Evolutionary conservation across 495 filamentous ascomycete genomes (phyloP).

Genomic region (Trichoderma parareesei): DNA sequence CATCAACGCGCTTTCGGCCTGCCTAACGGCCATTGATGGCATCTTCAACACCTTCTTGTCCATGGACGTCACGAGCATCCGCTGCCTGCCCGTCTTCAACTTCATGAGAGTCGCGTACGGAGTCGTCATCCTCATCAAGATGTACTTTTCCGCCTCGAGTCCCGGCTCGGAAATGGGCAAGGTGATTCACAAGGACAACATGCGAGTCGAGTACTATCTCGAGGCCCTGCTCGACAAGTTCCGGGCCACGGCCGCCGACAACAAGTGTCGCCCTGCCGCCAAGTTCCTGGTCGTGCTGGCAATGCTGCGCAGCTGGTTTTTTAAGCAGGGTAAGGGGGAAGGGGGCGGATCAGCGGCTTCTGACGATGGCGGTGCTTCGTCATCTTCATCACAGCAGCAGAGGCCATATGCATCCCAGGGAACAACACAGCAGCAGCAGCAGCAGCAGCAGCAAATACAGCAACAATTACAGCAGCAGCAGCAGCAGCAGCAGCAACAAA

Average conservation of each 20-base stretch:
- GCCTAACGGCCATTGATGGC: constrained; percentile 62
- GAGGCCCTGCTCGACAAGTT: constrained; percentile 61
- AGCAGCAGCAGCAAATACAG: constrained; percentile 2
- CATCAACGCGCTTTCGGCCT: constrained; percentile 63
- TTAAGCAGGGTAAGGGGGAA: constrained; percentile 30
- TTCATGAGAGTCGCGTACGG: constrained; percentile 73
- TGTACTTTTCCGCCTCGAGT: constrained; percentile 68
- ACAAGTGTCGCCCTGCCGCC: constrained; percentile 58
- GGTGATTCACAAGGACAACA: constrained; percentile 63
- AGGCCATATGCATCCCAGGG: not conserved
- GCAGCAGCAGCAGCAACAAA: constrained; percentile 9
- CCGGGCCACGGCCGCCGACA: constrained; percentile 50
- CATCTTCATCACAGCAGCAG: constrained; percentile 7
- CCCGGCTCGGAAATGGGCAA: constrained; percentile 63
- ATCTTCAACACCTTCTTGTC: constrained; percentile 62
- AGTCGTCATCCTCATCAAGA: constrained; percentile 78
- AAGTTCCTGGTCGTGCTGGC: constrained; percentile 71
- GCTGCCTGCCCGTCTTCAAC: constrained; percentile 65
- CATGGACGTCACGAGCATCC: constrained; percentile 53
- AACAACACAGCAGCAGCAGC: constrained; percentile 13
- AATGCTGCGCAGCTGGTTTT: constrained; percentile 68
- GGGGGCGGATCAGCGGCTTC: not conserved
- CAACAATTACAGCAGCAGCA: constrained; percentile 3
- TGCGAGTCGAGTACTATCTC: constrained; percentile 69
- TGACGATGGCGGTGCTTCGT: not conserved